Evolutionary conservation across 148 eudicot species (phyloP), one percentile per base, ranked within the genome.

Genomic region (Vaccinium myrtillus): DNA sequence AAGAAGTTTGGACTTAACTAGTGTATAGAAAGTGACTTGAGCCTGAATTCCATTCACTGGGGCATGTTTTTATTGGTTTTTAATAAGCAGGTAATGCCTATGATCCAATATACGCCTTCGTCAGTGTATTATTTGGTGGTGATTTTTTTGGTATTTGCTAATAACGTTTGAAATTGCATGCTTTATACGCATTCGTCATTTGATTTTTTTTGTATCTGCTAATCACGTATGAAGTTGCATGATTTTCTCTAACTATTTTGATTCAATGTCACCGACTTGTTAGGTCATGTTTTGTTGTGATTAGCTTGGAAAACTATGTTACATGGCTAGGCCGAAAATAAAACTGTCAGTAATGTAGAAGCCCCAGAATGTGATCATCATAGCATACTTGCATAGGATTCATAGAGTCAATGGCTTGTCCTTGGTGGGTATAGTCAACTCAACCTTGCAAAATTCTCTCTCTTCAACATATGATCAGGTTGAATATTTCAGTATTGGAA

Each of bases 1-100:
- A 30, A 63, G 63, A 51, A 84, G 59, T 70, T 79, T 84, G 86
- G 83, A 79, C 78, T 21, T 53, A 70, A 25, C 78, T 23, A 19
- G 21, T 79, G 79, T 70, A 21, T 18, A 23, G 0, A 39, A 77
- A 30, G 51, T 61, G 85, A 83, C 78, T 39, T 43, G 43, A 69
- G 80, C 56, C 86, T 78, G 39, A 83, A 67, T n/a, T 84, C 27
- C 5, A 4, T 27, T 13, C 8, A 36, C 21, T 54, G 54, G 69
- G 46, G 36, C 77, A 30, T 65, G 15, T 13, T 79, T 77, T 39
- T 21, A 63, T 73, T 32, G 80, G 25, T 56, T 78, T 78, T 50
- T 54, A 51, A 21, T 77, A 77, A 51, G 25, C 69, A 15, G 9
- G 53, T 54, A 54, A 75, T 23, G 83, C 16, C 71, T 39, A 84